Base-by-base conservation (phyloP, 2,329 filamentous ascomycete genomes). In the Colletotrichum trifolii region DNA sequence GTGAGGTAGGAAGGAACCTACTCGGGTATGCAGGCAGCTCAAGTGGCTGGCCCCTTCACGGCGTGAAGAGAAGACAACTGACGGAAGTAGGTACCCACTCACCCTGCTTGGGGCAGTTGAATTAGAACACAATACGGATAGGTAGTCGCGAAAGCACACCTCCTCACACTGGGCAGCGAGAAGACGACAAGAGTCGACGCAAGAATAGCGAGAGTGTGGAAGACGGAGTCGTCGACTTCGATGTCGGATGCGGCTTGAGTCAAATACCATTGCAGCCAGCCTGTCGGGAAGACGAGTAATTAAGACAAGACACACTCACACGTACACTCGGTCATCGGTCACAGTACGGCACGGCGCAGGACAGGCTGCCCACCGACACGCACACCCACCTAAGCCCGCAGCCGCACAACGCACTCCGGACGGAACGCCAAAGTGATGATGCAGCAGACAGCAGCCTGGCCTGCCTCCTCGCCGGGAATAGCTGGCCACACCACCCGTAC, bases 401-500 rank as follows among this genome's bases (percentile, higher is more conserved):
- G 15, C 35, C 39, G 54, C 40, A 47, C 35, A 15, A 25, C 17
- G 35, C 33, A 47, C 15, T 10, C 38, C 25, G 34, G 34, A 46
- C 42, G 53, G 13, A 17, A 17, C 11, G 25, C 42, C 13, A 47
- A 38, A 60, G 57, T 66, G 63, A 66, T 66, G 63, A 66, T 66
- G 63, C 53, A 65, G 58, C 42, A 45, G 25, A 63, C 13, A 47
- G 63, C 63, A 66, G 63, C 63, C 63, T 66, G 57, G 62, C 46
- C 45, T 47, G 55, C 62, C 39, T 47, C 46, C 50, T 55, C 47
- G 15, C 57, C 52, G 57, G 57, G 62, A 54, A 65, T 38, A 46
- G 56, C 57, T 60, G 49, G 55, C 55, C 25, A 48, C 25, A 9
- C 8, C 11, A 6, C 17, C 25, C 25, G 4, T 5, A 25, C 25